Evolutionary conservation across 257 asterid genomes (phyloP).

Genomic region (Euphrasia confusa): DNA sequence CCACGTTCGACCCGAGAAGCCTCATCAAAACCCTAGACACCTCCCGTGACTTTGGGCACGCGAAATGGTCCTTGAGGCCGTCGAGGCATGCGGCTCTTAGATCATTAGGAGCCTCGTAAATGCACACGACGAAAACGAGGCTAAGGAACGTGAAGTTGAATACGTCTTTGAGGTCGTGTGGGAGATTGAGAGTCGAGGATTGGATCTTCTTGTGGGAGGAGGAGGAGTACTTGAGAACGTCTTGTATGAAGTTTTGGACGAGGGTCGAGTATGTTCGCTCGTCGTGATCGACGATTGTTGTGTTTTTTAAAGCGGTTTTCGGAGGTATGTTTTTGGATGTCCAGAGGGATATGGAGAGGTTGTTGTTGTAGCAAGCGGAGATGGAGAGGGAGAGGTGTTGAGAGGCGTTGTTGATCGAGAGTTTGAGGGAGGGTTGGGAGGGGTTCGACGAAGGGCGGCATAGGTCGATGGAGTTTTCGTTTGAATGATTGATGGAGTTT

Average conservation of each 20-base stretch:
- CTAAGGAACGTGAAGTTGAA: slow-evolving; percentile 62
- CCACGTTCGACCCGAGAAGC: slow-evolving; percentile 58
- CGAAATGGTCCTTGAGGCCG: slow-evolving; percentile 42
- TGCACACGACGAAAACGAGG: slow-evolving; percentile 58
- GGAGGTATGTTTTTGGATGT: slow-evolving; percentile 44
- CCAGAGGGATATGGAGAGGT: slow-evolving; percentile 62
- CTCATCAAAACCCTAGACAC: slow-evolving; percentile 47
- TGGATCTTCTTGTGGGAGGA: slow-evolving; percentile 27
- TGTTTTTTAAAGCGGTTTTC: not conserved
- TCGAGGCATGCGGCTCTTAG: slow-evolving; percentile 45
- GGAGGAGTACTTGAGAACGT: slow-evolving; percentile 39
- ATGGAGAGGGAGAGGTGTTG: slow-evolving; percentile 40
- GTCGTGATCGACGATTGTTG: not conserved
- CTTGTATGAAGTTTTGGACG: slow-evolving; percentile 44
- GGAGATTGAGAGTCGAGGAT: slow-evolving; percentile 27
- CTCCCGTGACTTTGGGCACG: slow-evolving; percentile 42
- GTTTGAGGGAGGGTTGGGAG: slow-evolving; percentile 56
- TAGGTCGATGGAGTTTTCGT: slow-evolving; percentile 37
- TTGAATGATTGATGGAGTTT: not conserved
- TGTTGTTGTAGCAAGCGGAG: slow-evolving; percentile 45
- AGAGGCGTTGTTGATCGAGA: slow-evolving; percentile 40
- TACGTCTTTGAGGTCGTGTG: slow-evolving; percentile 33
- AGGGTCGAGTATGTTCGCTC: slow-evolving; percentile 19
- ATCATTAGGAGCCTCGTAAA: slow-evolving; percentile 70
- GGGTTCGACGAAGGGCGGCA: slow-evolving; percentile 43